Conservation (phyloP, 345 rosid genomes). For the Raphanus raphanistrum region DNA sequence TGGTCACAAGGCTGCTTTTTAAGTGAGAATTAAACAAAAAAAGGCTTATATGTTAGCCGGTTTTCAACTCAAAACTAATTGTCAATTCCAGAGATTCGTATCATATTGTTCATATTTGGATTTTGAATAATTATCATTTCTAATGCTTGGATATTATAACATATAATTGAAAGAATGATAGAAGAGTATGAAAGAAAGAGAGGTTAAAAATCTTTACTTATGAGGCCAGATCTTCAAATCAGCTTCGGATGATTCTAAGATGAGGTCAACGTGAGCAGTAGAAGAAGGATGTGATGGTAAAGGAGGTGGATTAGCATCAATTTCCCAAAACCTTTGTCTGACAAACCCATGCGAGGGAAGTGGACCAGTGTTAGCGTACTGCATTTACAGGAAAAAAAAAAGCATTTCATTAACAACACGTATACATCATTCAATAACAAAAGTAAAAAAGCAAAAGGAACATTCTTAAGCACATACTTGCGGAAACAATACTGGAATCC, state of each 20-base stretch:
- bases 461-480: slow-evolving; percentile 54
- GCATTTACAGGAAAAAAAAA: slow-evolving; percentile 29
- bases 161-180: background rate
- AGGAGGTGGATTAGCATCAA: slow-evolving; percentile 77
- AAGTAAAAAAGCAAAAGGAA: background rate
- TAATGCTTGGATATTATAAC: background rate
- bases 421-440: background rate
- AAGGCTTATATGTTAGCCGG: background rate
- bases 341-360: slow-evolving; percentile 88
- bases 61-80: background rate
- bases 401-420: slow-evolving; percentile 23
- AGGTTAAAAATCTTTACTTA: slow-evolving; percentile 47
- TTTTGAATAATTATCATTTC: background rate
- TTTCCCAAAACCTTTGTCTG: slow-evolving; percentile 68
- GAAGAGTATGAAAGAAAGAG: background rate
- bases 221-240: slow-evolving; percentile 86
- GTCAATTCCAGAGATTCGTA: background rate
- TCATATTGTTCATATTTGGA: background rate
- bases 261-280: slow-evolving; percentile 66
- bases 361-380: slow-evolving; percentile 68
- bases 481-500: slow-evolving; percentile 88
- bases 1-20: background rate
- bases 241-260: slow-evolving; percentile 60
- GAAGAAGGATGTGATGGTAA: slow-evolving; percentile 38
- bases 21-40: background rate